phyloP scores from a whole-genome alignment of 225 moss, liverwort and hornwort genomes.

The Asterella californica region DNA sequence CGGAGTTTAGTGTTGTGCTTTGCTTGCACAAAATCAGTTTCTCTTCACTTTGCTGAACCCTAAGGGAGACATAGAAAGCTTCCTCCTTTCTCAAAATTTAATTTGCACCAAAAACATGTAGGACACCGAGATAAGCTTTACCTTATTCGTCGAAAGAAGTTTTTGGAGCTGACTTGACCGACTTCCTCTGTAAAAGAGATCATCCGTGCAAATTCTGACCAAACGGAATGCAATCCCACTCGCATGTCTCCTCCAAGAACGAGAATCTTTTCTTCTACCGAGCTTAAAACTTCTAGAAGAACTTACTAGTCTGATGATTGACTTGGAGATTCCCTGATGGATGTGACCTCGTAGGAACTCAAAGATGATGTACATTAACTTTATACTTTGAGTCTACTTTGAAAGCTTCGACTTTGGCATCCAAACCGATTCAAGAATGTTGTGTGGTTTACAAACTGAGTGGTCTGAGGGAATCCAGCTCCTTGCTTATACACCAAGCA shows the following conservation, averaged over 20 bases:
- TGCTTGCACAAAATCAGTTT: background rate
- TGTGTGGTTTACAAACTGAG: too few relatives aligned
- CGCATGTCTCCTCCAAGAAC: background rate
- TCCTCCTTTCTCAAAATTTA: background rate
- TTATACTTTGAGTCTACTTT: background rate
- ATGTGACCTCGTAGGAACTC: background rate
- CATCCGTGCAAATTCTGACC: background rate
- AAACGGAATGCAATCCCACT: too few relatives aligned
- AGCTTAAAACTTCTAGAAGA: background rate
- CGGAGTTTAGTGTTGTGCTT: background rate
- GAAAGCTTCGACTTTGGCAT: too few relatives aligned
- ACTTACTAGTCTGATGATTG: background rate
- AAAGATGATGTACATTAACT: background rate
- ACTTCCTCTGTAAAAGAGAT: background rate
- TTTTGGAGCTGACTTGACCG: background rate
- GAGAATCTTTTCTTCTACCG: background rate
- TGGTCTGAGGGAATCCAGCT: too few relatives aligned
- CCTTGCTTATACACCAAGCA: too few relatives aligned
- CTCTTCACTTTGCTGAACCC: background rate
- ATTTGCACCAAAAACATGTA: background rate
- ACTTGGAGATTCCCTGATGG: background rate
- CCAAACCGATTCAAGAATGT: too few relatives aligned
- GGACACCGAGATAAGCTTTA: background rate
- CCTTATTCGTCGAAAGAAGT: constrained; percentile 16
- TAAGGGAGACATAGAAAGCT: background rate